These are phyloP conservation scores for Lasiosphaeria hispida DNA, from an alignment of 495 filamentous ascomycete species.

Conservation along the genomic window DNA sequence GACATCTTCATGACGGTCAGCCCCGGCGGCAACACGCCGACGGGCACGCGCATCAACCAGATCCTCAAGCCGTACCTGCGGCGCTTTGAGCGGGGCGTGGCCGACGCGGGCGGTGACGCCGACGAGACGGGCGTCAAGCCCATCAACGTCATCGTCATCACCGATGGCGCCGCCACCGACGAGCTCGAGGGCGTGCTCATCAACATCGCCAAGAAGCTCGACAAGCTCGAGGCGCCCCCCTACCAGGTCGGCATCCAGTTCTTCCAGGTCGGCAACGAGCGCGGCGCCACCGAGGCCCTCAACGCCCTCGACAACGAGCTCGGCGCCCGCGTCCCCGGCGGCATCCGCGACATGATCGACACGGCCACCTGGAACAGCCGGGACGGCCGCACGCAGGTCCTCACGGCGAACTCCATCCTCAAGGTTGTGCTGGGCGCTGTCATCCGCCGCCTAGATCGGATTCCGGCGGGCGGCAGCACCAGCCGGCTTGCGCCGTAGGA, in stretches of 20 bases:
- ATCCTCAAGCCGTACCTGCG: slow-evolving; percentile 70
- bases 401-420: slow-evolving; percentile 64
- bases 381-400: slow-evolving; percentile 34
- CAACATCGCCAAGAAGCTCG: slow-evolving; percentile 64
- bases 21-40: slow-evolving; percentile 69
- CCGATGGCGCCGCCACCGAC: slow-evolving; percentile 83
- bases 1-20: slow-evolving; percentile 40
- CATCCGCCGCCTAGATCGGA: slow-evolving; percentile 58
- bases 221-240: slow-evolving; percentile 66
- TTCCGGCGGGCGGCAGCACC: slow-evolving; percentile 7
- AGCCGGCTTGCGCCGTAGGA: slow-evolving; percentile 12
- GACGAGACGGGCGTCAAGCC: slow-evolving; percentile 62
- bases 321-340: slow-evolving; percentile 44
- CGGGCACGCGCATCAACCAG: slow-evolving; percentile 66
- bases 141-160: slow-evolving; percentile 91
- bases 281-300: slow-evolving; percentile 59
- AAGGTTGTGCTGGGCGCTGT: slow-evolving; percentile 82
- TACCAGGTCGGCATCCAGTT: slow-evolving; percentile 96
- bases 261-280: slow-evolving; percentile 87
- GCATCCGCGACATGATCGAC: slow-evolving; percentile 87
- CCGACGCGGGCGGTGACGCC: slow-evolving; percentile 37
- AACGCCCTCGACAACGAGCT: slow-evolving; percentile 78
- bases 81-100: slow-evolving; percentile 34
- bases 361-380: slow-evolving; percentile 69
- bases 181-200: slow-evolving; percentile 67